Percentiles rank a stretch among this genome's conserved stretches.
Evolutionary conservation across 768 basidiomycete genomes (phyloP).

Genomic region (Mycena latifolia): DNA sequence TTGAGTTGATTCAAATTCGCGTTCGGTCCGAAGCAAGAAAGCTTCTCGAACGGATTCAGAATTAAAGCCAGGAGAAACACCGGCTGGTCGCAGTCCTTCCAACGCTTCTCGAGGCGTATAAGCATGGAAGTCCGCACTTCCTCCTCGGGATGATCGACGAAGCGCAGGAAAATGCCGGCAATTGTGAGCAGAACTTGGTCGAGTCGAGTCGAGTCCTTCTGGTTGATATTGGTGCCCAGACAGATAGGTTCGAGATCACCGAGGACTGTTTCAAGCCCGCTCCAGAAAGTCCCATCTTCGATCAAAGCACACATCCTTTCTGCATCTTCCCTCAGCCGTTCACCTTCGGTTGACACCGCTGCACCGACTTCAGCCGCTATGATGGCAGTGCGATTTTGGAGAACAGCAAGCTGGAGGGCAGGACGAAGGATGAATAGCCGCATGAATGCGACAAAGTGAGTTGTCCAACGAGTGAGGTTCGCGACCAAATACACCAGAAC

Average conservation of each 20-base stretch:
- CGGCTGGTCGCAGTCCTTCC: slow-evolving; percentile 46
- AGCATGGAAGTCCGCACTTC: slow-evolving; percentile 38
- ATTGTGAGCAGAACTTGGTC: slow-evolving; percentile 45
- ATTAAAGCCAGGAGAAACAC: slow-evolving; percentile 44
- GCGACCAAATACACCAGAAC: background rate
- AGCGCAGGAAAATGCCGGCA: slow-evolving; percentile 44
- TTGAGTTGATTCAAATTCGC: slow-evolving; percentile 41
- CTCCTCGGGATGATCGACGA: slow-evolving; percentile 40
- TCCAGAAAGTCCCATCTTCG: slow-evolving; percentile 10
- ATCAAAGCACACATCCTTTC: background rate
- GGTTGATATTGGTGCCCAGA: no score
- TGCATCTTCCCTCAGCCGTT: slow-evolving; percentile 4
- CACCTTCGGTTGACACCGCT: background rate
- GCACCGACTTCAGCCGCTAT: slow-evolving; percentile 27
- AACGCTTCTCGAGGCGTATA: slow-evolving; percentile 43
- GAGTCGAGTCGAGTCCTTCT: slow-evolving; percentile 35
- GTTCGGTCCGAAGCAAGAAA: slow-evolving; percentile 44
- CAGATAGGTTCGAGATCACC: slow-evolving; percentile 23
- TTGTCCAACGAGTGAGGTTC: slow-evolving; percentile 5
- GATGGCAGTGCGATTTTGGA: slow-evolving; percentile 3
- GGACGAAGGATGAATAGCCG: background rate
- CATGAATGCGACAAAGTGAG: slow-evolving; percentile 14
- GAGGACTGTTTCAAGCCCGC: background rate
- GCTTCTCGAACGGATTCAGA: slow-evolving; percentile 42
- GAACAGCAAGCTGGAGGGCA: slow-evolving; percentile 1